Conservation (phyloP, 352 stramenopile genomes). For the Pythium guiyangense region DNA sequence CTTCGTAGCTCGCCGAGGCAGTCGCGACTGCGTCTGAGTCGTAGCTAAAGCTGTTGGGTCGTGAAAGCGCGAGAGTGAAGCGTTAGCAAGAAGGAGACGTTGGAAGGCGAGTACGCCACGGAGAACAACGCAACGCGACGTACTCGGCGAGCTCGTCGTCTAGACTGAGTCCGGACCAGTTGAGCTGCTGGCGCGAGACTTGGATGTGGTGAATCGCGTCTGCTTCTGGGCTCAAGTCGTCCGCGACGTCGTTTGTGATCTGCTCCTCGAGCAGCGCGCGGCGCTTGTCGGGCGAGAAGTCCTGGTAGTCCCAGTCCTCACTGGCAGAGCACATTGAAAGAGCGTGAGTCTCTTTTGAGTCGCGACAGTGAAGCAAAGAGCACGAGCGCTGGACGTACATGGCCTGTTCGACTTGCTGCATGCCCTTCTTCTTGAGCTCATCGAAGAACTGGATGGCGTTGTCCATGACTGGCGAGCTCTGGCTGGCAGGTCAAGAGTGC, state of each 20-base stretch:
- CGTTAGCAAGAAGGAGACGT: background rate
- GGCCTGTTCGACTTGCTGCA: constrained; percentile 37
- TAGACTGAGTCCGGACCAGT: constrained; percentile 41
- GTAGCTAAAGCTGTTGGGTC: constrained; percentile 20
- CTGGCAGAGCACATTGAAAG: constrained; percentile 19
- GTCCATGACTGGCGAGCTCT: constrained; percentile 16
- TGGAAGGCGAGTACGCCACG: no score
- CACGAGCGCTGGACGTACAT: constrained; percentile 21
- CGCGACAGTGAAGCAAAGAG: background rate
- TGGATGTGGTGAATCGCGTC: constrained; percentile 31
- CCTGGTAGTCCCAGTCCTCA: constrained; percentile 71
- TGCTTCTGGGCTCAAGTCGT: constrained; percentile 30
- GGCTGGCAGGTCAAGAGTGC: no score
- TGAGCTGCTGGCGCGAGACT: constrained; percentile 18
- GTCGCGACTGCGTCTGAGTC: constrained; percentile 8
- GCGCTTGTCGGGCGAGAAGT: constrained; percentile 64
- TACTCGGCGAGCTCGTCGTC: constrained; percentile 46
- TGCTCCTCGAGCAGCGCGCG: constrained; percentile 51
- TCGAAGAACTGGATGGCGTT: constrained; percentile 34
- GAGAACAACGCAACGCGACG: constrained; percentile 7
- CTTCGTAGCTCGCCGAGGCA: constrained; percentile 24
- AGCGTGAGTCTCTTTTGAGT: background rate
- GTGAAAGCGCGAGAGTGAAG: background rate
- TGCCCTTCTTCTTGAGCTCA: constrained; percentile 48
- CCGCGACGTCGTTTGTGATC: constrained; percentile 28